Percentiles rank a stretch among this genome's conserved stretches.
Conservation (phyloP, 805 yeast genomes). For the Teunomyces tritomae region DNA sequence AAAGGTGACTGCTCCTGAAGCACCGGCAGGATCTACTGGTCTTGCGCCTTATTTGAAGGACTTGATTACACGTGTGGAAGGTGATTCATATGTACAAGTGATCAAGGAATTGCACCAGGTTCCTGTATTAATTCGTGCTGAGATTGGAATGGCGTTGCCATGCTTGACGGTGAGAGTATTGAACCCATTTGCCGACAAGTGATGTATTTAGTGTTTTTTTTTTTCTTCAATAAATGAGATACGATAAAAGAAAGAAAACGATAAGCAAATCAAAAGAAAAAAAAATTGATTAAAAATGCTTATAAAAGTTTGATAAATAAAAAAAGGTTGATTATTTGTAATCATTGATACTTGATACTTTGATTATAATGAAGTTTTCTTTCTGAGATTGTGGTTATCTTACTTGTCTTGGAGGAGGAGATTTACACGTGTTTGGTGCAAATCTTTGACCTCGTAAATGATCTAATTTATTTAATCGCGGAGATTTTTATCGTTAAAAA, state of each 20-base stretch:
- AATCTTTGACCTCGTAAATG: neutral
- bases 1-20: conserved; percentile 22
- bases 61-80: conserved; percentile 60
- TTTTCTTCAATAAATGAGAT: conserved; percentile 5
- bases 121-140: conserved; percentile 85
- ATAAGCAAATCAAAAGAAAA: no score
- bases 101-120: conserved; percentile 72
- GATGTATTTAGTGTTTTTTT: neutral
- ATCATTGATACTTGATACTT: no score
- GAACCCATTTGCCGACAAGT: conserved; percentile 65
- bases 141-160: conserved; percentile 93
- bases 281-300: no score
- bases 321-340: no score
- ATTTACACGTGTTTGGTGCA: no score
- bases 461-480: neutral
- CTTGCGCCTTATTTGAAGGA: conserved; percentile 58
- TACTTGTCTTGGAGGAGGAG: no score
- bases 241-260: neutral
- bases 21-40: conserved; percentile 4
- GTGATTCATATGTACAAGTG: conserved; percentile 68
- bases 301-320: no score
- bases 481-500: neutral
- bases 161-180: conserved; percentile 88
- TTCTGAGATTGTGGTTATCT: no score
- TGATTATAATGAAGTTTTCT: no score